Conservation (phyloP, 83 land plant genomes). For the Diphasiastrum complanatum region DNA sequence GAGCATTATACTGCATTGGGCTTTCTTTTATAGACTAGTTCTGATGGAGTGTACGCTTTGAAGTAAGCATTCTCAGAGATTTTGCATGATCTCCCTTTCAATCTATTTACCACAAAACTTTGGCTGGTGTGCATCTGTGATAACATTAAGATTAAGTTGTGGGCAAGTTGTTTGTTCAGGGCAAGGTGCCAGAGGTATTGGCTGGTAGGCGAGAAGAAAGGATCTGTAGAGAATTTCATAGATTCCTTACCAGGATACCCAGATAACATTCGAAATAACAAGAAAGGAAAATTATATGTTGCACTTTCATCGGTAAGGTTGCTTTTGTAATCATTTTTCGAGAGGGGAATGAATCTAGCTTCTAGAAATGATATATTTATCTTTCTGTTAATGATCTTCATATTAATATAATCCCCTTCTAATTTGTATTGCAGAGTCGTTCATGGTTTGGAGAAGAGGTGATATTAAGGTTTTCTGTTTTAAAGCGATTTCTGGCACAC, state of each 20-base stretch:
- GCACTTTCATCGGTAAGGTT: conserved; percentile 3
- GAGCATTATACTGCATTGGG: too few relatives aligned
- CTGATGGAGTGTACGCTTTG: too few relatives aligned
- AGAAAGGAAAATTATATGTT: not conserved
- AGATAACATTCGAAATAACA: conserved; percentile 3
- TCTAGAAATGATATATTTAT: not conserved
- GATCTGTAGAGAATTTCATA: conserved; percentile 1
- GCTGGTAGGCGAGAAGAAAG: conserved; percentile 1
- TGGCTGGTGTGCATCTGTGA: not conserved
- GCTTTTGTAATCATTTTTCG: not conserved
- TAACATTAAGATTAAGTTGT: too few relatives aligned
- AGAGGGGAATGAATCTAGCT: not conserved
- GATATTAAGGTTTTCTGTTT: not conserved
- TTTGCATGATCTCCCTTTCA: not conserved
- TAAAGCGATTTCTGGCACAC: not conserved
- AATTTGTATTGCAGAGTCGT: not conserved
- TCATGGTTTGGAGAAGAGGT: not conserved
- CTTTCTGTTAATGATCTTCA: not conserved
- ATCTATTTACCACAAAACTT: not conserved
- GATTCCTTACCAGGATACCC: conserved; percentile 12
- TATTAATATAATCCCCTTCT: not conserved
- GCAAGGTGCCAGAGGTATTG: conserved; percentile 9
- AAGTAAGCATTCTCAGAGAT: too few relatives aligned
- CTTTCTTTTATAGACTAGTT: too few relatives aligned
- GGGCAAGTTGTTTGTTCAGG: not conserved